Percentiles rank a stretch among this genome's conserved stretches.
These are phyloP conservation scores for Thymus quinquecostatus DNA, from an alignment of 257 asterid genomes.

Conservation along the genomic window DNA sequence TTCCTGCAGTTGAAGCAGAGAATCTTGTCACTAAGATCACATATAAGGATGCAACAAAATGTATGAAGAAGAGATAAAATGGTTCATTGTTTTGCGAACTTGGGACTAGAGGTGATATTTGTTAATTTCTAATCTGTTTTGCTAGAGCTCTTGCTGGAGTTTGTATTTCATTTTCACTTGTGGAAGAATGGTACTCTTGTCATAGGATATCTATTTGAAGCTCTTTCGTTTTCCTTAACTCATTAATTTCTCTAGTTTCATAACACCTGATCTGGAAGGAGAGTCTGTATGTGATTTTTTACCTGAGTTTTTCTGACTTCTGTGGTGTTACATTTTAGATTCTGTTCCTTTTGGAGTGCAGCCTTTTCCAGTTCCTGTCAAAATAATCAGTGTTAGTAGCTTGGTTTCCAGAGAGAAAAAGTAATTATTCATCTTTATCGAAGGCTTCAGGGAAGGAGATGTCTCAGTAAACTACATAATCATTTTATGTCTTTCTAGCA, in stretches of 20 bases:
- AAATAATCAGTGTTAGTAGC: conserved; percentile 29
- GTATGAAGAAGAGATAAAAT: conserved; percentile 12
- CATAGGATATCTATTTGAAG: conserved; percentile 7
- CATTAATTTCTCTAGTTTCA: conserved; percentile 5
- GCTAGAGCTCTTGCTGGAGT: conserved; percentile 11
- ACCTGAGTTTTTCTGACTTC: conserved; percentile 22
- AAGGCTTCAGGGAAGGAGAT: conserved; percentile 16
- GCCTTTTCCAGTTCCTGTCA: conserved; percentile 41
- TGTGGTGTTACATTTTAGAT: conserved; percentile 6
- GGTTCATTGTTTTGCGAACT: conserved; percentile 14
- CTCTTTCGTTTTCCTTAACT: conserved; percentile 3
- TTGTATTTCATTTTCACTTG: conserved; percentile 4
- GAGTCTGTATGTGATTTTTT: conserved; percentile 4
- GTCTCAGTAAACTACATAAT: conserved; percentile 7
- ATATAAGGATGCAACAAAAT: conserved; percentile 20
- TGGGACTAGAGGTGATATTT: conserved; percentile 11
- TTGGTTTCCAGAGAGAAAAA: conserved; percentile 23
- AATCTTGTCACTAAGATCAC: conserved; percentile 24
- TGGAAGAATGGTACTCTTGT: not conserved
- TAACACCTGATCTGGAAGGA: conserved; percentile 22
- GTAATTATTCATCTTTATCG: conserved; percentile 14
- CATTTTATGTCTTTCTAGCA: conserved; percentile 3
- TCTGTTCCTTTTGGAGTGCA: not conserved
- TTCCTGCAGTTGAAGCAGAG: conserved; percentile 45
- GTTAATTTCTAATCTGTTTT: conserved; percentile 3